phyloP scores from a whole-genome alignment of 805 yeast species.

The Metschnikowia vanudenii region DNA sequence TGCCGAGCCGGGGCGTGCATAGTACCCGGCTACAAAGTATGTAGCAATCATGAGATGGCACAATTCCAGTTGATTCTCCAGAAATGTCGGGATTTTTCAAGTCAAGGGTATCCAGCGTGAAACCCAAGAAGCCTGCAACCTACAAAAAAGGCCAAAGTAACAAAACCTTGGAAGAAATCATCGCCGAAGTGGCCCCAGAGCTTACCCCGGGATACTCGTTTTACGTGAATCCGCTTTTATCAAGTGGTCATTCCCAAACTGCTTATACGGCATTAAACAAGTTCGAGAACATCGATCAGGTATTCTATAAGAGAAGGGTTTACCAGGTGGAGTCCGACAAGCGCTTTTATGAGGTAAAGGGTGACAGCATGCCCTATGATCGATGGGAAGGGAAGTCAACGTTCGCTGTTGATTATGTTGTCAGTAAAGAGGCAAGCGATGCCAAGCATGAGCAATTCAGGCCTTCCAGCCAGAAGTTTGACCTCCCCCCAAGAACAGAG shows the following conservation, averaged over 20 bases:
- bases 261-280: conserved; percentile 47
- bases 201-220: conserved; percentile 35
- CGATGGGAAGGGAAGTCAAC: conserved; percentile 45
- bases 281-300: conserved; percentile 40
- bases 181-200: conserved; percentile 40
- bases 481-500: conserved; percentile 67
- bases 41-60: background rate
- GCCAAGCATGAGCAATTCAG: conserved; percentile 27
- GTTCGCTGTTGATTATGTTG: conserved; percentile 51
- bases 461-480: conserved; percentile 50
- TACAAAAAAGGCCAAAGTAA: conserved; percentile 1
- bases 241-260: conserved; percentile 51
- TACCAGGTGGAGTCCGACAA: conserved; percentile 29
- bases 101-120: conserved; percentile 12
- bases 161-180: conserved; percentile 26
- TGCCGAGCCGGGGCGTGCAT: conserved; percentile 1
- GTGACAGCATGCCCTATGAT: conserved; percentile 36
- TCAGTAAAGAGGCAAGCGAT: conserved; percentile 17
- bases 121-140: conserved; percentile 12
- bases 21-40: too few species aligned
- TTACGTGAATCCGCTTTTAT: conserved; percentile 45
- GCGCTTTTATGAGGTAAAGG: conserved; percentile 26
- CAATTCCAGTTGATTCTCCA: background rate
- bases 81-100: conserved; percentile 15
- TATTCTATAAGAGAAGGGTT: conserved; percentile 46